Base-by-base conservation (phyloP, 441 rosid species). In the Pelargonium australe region DNA sequence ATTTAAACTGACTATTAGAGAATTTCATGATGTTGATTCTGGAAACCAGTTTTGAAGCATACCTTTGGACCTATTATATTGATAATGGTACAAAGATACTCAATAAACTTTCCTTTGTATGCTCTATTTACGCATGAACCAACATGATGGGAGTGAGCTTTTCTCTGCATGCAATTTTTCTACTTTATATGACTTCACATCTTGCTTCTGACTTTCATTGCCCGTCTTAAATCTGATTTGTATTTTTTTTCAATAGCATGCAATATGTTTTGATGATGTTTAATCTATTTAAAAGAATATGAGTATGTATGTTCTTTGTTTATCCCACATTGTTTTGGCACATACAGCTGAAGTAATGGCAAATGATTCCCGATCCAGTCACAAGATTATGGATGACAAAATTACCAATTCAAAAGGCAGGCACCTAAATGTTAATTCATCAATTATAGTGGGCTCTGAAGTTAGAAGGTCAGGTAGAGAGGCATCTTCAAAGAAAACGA, bases 401-500 rank as follows among this genome's bases (percentile, higher is more conserved):
- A 75, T 62, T 37, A 74, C 62, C 65, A 61, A 63, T 71, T 62
- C 79, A 13, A 72, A 70, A 77, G 84, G 66, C 63, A 81, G 81
- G 74, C 82, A 71, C 2, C 71, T 60, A 23, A 63, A 47, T 74
- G 84, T 81, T 13, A 86, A 84, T 71, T 73, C 75, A 44, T 68
- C 77, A 7, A 64, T 72, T 55, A 72, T 73, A 72, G 47, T 75
- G 4, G 73, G 77, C 34, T 62, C 72, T 58, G 44, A 71, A 64
- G 67, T 80, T 64, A 84, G 87, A 81, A 85, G 89, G 83, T 86
- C 89, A 31, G 58, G 49, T 12, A 78, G 89, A 64, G 89, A 81
- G 68, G 64, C 80, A 63, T 55, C 76, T 12, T 68, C 75, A 10
- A 79, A 75, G 71, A 79, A 80, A 69, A 79, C 41, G 37, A 16